A percentile compares a stretch with the other conserved stretches of the same genome.
These are phyloP conservation scores for Phylloboletellus chloephorus DNA, from an alignment of 1,284 basidiomycete species.

Conservation along the genomic window DNA sequence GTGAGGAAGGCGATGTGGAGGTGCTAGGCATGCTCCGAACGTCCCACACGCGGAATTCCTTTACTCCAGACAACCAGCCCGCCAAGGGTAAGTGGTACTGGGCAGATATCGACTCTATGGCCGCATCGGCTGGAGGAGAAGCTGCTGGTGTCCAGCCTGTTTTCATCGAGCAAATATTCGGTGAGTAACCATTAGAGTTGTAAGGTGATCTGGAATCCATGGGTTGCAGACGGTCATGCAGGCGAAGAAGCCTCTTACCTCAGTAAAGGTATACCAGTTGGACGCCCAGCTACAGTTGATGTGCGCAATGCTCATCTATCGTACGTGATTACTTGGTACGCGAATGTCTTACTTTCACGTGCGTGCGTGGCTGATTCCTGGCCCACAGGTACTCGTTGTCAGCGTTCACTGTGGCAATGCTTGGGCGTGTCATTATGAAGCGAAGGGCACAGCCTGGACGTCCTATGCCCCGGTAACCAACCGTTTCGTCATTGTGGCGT, in stretches of 20 bases:
- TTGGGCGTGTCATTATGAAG: slow-evolving; percentile 29
- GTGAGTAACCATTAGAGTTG: slow-evolving; percentile 39
- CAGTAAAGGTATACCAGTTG: slow-evolving; percentile 77
- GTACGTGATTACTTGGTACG: slow-evolving; percentile 92
- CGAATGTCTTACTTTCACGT: slow-evolving; percentile 3
- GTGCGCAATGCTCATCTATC: slow-evolving; percentile 93
- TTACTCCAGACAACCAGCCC: slow-evolving; percentile 87
- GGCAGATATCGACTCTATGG: slow-evolving; percentile 82
- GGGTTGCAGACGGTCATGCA: slow-evolving; percentile 66
- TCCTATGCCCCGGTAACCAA: slow-evolving; percentile 26
- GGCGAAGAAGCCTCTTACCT: slow-evolving; percentile 64
- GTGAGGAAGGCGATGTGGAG: slow-evolving; percentile 54
- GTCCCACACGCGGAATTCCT: slow-evolving; percentile 65
- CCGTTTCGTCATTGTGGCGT: not conserved
- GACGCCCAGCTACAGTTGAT: slow-evolving; percentile 80
- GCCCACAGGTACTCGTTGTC: slow-evolving; percentile 64
- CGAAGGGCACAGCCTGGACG: slow-evolving; percentile 24
- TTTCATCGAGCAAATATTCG: slow-evolving; percentile 80
- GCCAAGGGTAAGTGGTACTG: slow-evolving; percentile 87
- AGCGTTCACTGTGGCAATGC: slow-evolving; percentile 48
- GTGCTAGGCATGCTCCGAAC: slow-evolving; percentile 73
- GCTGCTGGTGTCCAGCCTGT: slow-evolving; percentile 73
- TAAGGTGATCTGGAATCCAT: slow-evolving; percentile 9
- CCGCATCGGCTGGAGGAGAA: slow-evolving; percentile 72
- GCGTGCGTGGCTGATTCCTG: slow-evolving; percentile 5